Base-by-base conservation (phyloP, 2,329 filamentous ascomycete species). In the Penicillium sp. region DNA sequence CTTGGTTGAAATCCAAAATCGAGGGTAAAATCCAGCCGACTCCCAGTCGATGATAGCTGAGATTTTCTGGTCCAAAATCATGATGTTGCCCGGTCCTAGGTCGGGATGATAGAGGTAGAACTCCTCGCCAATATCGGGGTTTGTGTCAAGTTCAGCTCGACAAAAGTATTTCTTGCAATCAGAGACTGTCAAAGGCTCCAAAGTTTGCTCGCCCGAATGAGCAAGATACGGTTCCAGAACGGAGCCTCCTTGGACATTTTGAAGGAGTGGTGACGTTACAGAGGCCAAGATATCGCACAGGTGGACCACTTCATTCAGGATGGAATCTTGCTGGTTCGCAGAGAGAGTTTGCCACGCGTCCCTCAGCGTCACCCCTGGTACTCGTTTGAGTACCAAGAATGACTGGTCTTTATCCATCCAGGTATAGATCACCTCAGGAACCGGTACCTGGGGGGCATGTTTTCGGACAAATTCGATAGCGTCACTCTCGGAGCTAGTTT, bases 11-110 rank as follows among this genome's bases (percentile, higher is more conserved):
- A 36, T 36, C 33, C 33, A 36, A 26, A 36, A 36, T 11, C 15
- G 33, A 16, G 33, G 33, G 16, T 36, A 36, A 18, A 28, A 29
- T 13, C 33, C 33, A 27, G 25, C 23, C 4, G 8, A 13, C 25
- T 36, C 33, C 33, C 33, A 36, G 33, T 36, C 33, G 16, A 36
- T 36, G 11, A 36, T 29, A 7, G 33, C 19, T 6, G 25, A 27
- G n/a, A 36, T 7, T n/a, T 29, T 27, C 4, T 36, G 4, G 14
- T 36, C 20, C 8, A 9, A 7, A 18, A 36, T 14, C 7, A 36
- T 26, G n/a, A 36, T 36, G n/a, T 36, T 36, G 5, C 33, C 25
- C 8, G 33, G 33, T 6, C 23, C 25, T 8, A 36, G 33, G n/a
- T 36, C 33, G 17, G 33, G 14, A 18, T 36, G 33, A 13, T 36